A percentile compares a stretch with the other conserved stretches of the same genome.
Evolutionary conservation across 768 basidiomycete genomes (phyloP).

Genomic region (Suillus paluster): DNA sequence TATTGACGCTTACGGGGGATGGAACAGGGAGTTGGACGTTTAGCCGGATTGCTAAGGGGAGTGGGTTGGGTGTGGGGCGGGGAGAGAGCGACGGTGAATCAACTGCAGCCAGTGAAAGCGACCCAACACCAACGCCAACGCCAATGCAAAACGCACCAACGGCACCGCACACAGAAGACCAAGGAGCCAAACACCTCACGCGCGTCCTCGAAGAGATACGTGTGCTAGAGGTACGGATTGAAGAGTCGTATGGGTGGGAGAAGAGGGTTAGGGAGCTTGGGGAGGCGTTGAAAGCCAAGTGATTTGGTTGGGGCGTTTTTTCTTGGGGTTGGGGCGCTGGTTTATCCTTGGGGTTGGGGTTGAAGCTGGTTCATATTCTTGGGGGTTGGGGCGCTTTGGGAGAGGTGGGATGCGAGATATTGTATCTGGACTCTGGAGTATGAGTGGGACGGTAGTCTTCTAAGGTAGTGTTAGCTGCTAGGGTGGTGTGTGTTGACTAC

Average conservation of each 20-base stretch:
- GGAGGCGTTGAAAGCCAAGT: slow-evolving; percentile 23
- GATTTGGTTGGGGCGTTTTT: not conserved
- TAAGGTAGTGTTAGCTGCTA: no score
- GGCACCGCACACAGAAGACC: not conserved
- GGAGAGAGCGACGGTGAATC: no score
- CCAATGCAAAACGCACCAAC: not conserved
- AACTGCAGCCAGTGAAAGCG: no score
- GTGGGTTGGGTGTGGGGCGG: no score
- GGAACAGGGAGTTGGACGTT: slow-evolving; percentile 46
- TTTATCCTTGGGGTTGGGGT: not conserved
- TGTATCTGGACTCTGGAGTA: no score
- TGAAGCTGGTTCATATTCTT: no score
- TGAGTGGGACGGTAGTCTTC: no score
- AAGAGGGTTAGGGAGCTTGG: slow-evolving; percentile 29
- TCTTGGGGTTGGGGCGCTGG: not conserved
- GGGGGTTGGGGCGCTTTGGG: no score
- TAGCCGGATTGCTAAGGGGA: no score
- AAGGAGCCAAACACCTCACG: slow-evolving; percentile 22
- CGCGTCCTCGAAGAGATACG: slow-evolving; percentile 33
- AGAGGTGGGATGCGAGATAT: no score
- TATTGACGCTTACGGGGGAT: slow-evolving; percentile 80
- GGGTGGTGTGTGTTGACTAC: no score
- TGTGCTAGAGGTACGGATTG: slow-evolving; percentile 25
- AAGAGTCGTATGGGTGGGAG: slow-evolving; percentile 31
- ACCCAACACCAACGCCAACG: no score